Base-by-base conservation (phyloP, 768 basidiomycete genomes). In the Pisolithus sp. region DNA sequence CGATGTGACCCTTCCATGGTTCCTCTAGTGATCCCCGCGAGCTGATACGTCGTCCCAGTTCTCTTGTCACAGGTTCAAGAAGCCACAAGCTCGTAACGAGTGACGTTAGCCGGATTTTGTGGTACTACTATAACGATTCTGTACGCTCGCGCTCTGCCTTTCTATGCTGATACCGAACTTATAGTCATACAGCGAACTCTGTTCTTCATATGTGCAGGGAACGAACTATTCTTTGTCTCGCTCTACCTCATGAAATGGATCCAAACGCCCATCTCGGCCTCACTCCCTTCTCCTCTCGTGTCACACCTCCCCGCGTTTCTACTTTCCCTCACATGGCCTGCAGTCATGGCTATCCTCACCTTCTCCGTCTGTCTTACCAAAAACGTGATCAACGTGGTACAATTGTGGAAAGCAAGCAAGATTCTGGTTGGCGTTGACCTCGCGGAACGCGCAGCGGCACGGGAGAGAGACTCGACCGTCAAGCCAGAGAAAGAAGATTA, bases 361-460 rank as follows among this genome's bases (percentile, higher is more conserved):
- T 75, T 75, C 57, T 86, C 83, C 0, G 71, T 96, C 44, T 95
- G 84, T 65, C 58, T 81, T 15, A 63, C 75, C 56, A 99, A 98
- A 75, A 96, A 98, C 66, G 62, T 93, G 51, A 91, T 99, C 75
- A 96, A 97, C 67, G 68, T 89, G 31, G 93, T 99, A 7, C 96
- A 99, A 68, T 81, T 97, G 52, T 97, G 94, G 94, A 99, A 99
- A 68, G 95, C 96, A 24, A 87, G 89, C 34, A 93, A 93, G 71
- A 91, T 93, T 50, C 77, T 96, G 15, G 93, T 96, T 13, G 93
- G 93, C 0, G 89, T 96, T 10, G 93, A 96, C 63, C 72, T 96
- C 44, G 89, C 89, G 41, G 92, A 94, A 69, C 74, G 93, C 57
- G 83, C 83, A 37, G 77, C 78, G 51, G 85, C 79, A 18, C 72